Percentiles rank a stretch among this genome's conserved stretches.
Conservation (phyloP, 75 land plant genomes). For the Pinus taeda region DNA sequence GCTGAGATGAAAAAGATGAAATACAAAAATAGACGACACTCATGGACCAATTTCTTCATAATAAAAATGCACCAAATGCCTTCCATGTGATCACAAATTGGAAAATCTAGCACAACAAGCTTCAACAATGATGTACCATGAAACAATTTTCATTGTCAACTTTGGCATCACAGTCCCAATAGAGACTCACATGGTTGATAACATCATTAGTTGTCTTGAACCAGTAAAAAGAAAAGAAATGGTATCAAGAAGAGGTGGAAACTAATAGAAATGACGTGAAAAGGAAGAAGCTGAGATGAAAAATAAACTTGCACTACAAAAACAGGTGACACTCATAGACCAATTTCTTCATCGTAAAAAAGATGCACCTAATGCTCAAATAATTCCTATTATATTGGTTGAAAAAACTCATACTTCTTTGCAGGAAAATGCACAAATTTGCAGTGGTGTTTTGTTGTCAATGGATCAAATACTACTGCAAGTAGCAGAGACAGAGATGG, state of each 20-base stretch:
- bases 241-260: conserved; percentile 71
- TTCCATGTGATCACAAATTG: too few species aligned
- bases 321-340: conserved; percentile 87
- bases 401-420: conserved; percentile 7
- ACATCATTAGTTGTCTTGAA: background rate
- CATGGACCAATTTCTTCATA: too few species aligned
- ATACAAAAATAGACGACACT: too few species aligned
- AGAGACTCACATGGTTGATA: background rate
- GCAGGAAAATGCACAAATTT: conserved; percentile 16
- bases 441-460: too few species aligned
- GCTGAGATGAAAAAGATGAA: too few species aligned
- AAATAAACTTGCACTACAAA: conserved; percentile 53
- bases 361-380: conserved; percentile 8
- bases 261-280: conserved; percentile 59
- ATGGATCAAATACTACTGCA: too few species aligned
- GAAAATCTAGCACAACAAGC: too few species aligned
- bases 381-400: background rate
- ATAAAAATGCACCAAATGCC: too few species aligned
- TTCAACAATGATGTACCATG: too few species aligned
- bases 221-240: conserved; percentile 59
- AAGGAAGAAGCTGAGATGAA: conserved; percentile 73
- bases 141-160: too few species aligned
- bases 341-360: conserved; percentile 55
- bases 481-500: too few species aligned
- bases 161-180: too few species aligned